phyloP scores from a whole-genome alignment of 345 rosid species.

The Tarenaya hassleriana region DNA sequence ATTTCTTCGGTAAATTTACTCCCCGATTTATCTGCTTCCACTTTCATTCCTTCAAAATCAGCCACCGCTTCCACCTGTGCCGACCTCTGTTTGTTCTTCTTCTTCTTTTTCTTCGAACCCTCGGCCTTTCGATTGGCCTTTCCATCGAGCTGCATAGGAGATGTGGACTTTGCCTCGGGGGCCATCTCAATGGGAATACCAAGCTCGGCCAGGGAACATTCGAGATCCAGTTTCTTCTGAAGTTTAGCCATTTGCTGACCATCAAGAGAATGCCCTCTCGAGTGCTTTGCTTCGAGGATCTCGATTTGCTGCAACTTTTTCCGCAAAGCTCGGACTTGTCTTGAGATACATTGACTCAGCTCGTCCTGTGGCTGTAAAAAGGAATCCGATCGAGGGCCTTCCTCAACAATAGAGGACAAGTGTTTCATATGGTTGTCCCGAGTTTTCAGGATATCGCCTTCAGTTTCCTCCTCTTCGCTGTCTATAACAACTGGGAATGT shows the following conservation, averaged over 20 bases:
- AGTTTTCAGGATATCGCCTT: conserved; percentile 52
- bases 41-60: conserved; percentile 31
- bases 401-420: conserved; percentile 21
- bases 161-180: conserved; percentile 30
- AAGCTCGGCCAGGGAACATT: conserved; percentile 65
- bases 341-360: conserved; percentile 37
- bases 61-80: conserved; percentile 38
- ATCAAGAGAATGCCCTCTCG: conserved; percentile 70
- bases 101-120: conserved; percentile 53
- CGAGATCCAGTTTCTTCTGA: conserved; percentile 54
- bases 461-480: conserved; percentile 80
- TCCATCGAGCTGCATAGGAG: conserved; percentile 37
- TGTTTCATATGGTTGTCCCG: conserved; percentile 42
- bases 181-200: conserved; percentile 49
- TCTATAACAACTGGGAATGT: conserved; percentile 63
- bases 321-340: conserved; percentile 70
- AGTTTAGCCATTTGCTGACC: conserved; percentile 89
- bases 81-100: conserved; percentile 49
- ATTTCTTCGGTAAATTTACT: conserved; percentile 31
- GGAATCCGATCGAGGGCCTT: conserved; percentile 40
- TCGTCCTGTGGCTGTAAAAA: conserved; percentile 57
- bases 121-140: conserved; percentile 51
- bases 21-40: conserved; percentile 29
- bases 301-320: conserved; percentile 96
- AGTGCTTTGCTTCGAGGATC: conserved; percentile 76